Percentiles rank a stretch among this genome's conserved stretches.
These are phyloP conservation scores for Aspergillus oerlinghausenensis DNA, from an alignment of 2,329 filamentous ascomycete genomes.

Conservation along the genomic window DNA sequence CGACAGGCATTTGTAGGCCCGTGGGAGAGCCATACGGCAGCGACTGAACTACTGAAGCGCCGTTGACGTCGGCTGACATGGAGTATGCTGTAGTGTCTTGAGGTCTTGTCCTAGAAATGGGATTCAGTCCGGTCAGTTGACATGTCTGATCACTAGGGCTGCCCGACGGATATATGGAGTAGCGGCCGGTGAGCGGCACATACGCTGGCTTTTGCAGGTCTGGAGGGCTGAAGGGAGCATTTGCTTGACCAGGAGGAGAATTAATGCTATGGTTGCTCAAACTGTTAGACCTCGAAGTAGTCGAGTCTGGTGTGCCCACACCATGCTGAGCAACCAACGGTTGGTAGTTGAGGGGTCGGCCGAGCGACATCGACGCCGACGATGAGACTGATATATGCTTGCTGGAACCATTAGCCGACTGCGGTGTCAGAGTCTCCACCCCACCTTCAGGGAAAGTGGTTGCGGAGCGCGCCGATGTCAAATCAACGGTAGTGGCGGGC, in stretches of 20 bases:
- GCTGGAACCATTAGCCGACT: conserved; percentile 4
- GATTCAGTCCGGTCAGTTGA: conserved; percentile 6
- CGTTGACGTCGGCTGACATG: conserved; percentile 15
- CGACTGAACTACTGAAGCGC: conserved; percentile 14
- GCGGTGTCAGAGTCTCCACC: conserved; percentile 9
- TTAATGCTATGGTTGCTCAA: conserved; percentile 25
- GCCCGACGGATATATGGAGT: conserved; percentile 10
- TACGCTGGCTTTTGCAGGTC: conserved; percentile 20
- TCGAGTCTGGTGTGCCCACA: conserved; percentile 19
- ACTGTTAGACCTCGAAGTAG: conserved; percentile 23
- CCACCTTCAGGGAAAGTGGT: conserved; percentile 4
- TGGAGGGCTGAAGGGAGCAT: conserved; percentile 23
- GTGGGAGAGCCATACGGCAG: conserved; percentile 13
- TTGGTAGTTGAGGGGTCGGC: conserved; percentile 20
- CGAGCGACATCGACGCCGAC: conserved; percentile 26
- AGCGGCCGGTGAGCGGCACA: conserved; percentile 8
- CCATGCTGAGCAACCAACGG: conserved; percentile 22
- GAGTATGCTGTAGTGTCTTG: conserved; percentile 14
- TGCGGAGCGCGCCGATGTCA: conserved; percentile 2
- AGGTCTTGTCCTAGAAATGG: conserved; percentile 11
- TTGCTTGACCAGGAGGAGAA: conserved; percentile 23
- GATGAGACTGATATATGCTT: conserved; percentile 20
- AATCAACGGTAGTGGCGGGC: conserved; percentile 7
- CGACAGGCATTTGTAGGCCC: conserved; percentile 13
- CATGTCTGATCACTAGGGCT: conserved; percentile 14